phyloP scores from a whole-genome alignment of 2,329 filamentous ascomycete genomes.

The Claviceps sp. region DNA sequence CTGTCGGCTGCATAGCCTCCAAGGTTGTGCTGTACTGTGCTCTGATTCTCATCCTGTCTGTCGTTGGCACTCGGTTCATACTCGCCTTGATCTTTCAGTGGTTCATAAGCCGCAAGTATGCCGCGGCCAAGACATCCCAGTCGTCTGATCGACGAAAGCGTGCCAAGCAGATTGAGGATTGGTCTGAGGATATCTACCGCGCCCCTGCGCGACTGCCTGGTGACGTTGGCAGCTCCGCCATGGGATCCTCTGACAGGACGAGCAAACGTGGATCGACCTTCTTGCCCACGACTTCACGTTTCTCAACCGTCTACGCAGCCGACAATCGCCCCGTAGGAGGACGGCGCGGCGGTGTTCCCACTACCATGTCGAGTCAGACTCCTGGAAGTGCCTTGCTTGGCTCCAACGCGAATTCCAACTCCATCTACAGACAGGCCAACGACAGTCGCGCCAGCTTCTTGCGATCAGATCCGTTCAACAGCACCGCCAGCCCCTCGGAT shows the following conservation, averaged over 20 bases:
- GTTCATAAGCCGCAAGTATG: slow-evolving; percentile 83
- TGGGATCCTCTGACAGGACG: slow-evolving; percentile 50
- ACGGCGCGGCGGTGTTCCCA: slow-evolving; percentile 48
- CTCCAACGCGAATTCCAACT: slow-evolving; percentile 30
- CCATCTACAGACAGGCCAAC: slow-evolving; percentile 57
- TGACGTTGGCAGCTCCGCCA: slow-evolving; percentile 54
- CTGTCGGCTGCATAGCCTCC: slow-evolving; percentile 92
- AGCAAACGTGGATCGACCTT: slow-evolving; percentile 76
- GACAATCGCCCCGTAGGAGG: slow-evolving; percentile 40
- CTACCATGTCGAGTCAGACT: slow-evolving; percentile 89
- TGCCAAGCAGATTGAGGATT: slow-evolving; percentile 90
- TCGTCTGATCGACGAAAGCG: slow-evolving; percentile 70
- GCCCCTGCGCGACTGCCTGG: slow-evolving; percentile 71
- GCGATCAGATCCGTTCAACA: slow-evolving; percentile 41
- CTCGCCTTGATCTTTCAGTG: slow-evolving; percentile 88
- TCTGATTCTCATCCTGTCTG: slow-evolving; percentile 77
- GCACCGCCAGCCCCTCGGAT: slow-evolving; percentile 44
- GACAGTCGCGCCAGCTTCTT: slow-evolving; percentile 54
- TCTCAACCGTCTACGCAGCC: slow-evolving; percentile 77
- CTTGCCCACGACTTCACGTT: slow-evolving; percentile 84
- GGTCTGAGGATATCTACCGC: slow-evolving; percentile 94
- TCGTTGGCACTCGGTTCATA: slow-evolving; percentile 77
- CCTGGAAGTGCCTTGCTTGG: slow-evolving; percentile 60
- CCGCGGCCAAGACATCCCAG: slow-evolving; percentile 73
- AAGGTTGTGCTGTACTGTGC: slow-evolving; percentile 94